Conservation (phyloP, 768 basidiomycete species). For the Suillus ampliporus region DNA sequence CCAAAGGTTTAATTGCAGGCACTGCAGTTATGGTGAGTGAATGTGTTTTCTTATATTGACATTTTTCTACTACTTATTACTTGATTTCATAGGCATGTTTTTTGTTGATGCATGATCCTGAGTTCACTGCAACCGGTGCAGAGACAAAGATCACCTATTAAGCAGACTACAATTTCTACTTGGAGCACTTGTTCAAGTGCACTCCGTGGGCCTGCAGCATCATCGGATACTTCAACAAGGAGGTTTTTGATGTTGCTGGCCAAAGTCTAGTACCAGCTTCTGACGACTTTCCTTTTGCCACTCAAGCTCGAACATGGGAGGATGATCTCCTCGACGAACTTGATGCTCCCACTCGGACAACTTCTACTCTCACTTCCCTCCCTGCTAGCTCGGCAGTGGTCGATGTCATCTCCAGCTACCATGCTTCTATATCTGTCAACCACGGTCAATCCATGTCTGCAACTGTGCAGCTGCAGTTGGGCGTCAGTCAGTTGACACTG, state of each 20-base stretch:
- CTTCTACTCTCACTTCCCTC: background rate
- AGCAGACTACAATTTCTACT: conserved; percentile 1
- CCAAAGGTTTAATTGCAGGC: background rate
- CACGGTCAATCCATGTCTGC: background rate
- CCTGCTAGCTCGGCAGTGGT: background rate
- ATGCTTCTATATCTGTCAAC: background rate
- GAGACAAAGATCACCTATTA: conserved; percentile 2
- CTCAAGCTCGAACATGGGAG: conserved; percentile 4
- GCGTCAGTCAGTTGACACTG: background rate
- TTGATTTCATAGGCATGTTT: background rate
- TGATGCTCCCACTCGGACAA: background rate
- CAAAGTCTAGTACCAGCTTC: background rate
- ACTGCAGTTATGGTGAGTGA: conserved; percentile 1
- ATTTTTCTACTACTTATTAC: background rate
- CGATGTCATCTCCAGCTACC: background rate
- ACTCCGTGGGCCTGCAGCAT: background rate
- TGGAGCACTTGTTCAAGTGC: conserved; percentile 5
- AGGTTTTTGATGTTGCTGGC: background rate
- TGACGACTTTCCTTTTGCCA: background rate
- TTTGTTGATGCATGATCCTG: background rate
- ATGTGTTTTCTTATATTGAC: background rate
- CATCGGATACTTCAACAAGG: background rate
- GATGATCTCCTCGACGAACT: background rate
- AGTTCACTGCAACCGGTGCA: background rate
- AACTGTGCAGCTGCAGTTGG: background rate